A percentile compares a stretch with the other conserved stretches of the same genome.
phyloP scores from a whole-genome alignment of 495 filamentous ascomycete species.

The Trichoderma asperelloides region DNA sequence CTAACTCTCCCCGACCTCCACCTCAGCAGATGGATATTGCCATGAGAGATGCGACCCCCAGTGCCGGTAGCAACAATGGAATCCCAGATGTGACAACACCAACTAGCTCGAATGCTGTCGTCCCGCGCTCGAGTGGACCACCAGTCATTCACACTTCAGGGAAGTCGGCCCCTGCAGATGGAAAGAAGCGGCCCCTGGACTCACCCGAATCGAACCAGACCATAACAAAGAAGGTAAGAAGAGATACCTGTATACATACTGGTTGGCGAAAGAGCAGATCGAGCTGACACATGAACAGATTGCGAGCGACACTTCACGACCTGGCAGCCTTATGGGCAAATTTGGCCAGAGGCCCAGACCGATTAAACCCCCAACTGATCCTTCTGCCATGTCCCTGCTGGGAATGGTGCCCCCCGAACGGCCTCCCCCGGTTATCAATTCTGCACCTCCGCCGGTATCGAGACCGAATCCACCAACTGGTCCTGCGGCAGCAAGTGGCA shows the following conservation, averaged over 20 bases:
- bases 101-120: not conserved
- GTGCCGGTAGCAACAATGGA: not conserved
- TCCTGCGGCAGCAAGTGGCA: constrained; percentile 5
- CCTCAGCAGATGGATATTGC: constrained; percentile 18
- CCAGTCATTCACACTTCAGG: constrained; percentile 7
- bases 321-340: constrained; percentile 9
- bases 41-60: constrained; percentile 18
- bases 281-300: constrained; percentile 12
- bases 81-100: not conserved
- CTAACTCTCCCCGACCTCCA: not conserved
- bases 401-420: constrained; percentile 15
- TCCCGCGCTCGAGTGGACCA: not conserved
- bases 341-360: constrained; percentile 16
- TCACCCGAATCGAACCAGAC: constrained; percentile 16
- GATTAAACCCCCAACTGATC: constrained; percentile 15
- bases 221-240: constrained; percentile 27
- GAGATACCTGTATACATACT: not conserved
- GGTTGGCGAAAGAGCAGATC: not conserved
- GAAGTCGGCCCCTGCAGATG: not conserved
- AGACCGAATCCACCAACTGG: not conserved
- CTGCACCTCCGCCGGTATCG: constrained; percentile 13
- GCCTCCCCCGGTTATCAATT: not conserved
- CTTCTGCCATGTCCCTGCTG: constrained; percentile 22
- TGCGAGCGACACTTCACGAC: constrained; percentile 13
- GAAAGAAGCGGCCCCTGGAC: constrained; percentile 26